A percentile compares a stretch with the other conserved stretches of the same genome.
Conservation (phyloP, 2,329 filamentous ascomycete genomes). For the Metarhizium guizhouense region DNA sequence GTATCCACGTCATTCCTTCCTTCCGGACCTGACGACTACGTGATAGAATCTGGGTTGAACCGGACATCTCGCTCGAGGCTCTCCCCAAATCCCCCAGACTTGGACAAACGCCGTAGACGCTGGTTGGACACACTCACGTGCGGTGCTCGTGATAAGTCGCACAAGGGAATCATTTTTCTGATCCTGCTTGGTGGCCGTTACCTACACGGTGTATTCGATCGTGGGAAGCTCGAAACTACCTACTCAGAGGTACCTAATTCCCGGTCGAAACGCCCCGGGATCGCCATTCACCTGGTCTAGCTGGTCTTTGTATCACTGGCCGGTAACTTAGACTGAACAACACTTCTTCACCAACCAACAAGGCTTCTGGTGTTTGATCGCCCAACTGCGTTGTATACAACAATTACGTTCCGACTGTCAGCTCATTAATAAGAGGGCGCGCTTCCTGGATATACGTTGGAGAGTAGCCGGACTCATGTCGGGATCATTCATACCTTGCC, state of each 20-base stretch:
- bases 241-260: neutral
- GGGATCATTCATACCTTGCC: neutral
- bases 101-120: neutral
- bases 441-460: neutral
- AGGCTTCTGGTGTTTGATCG: neutral
- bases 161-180: no score
- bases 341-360: neutral
- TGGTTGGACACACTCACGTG: neutral
- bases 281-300: neutral
- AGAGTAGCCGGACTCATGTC: neutral
- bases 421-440: no score
- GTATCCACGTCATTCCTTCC: conserved; percentile 1
- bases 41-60: neutral
- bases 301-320: neutral
- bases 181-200: neutral
- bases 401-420: no score
- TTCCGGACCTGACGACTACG: neutral
- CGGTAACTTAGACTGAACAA: conserved; percentile 10
- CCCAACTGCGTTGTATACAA: neutral
- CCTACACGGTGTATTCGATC: neutral
- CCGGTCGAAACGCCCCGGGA: neutral
- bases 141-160: neutral
- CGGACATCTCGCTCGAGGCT: neutral
- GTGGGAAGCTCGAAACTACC: neutral
- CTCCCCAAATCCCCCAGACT: neutral